These are phyloP conservation scores for Chlamydomonas urium DNA, from an alignment of 139 green algal genomes.

Conservation along the genomic window DNA sequence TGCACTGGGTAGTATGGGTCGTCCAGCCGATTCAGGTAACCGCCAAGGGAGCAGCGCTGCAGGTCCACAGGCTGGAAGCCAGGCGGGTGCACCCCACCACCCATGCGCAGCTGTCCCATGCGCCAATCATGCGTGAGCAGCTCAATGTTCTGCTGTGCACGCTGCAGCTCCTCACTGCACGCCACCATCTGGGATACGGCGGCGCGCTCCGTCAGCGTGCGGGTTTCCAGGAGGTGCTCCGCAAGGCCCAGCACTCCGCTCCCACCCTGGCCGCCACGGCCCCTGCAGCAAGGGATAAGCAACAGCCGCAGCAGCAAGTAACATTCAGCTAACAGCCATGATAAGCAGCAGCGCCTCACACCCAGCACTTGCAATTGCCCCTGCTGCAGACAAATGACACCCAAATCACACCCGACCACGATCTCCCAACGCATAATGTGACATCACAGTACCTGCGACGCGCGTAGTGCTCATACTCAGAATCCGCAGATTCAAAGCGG, in stretches of 20 bases:
- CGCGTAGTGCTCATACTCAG: no score
- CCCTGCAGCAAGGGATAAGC: no score
- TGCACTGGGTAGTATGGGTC: no score
- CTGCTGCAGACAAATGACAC: no score
- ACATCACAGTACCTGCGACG: no score
- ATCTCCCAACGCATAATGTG: no score
- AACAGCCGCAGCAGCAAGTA: no score
- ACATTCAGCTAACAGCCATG: no score
- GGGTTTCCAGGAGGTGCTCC: background rate
- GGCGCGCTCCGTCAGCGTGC: background rate
- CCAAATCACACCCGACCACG: no score
- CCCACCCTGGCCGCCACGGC: background rate
- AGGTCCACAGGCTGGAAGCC: constrained; percentile 5
- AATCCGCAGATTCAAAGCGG: no score
- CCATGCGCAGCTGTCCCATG: constrained; percentile 11
- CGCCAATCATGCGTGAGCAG: constrained; percentile 16
- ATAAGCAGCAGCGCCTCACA: no score
- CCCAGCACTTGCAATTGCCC: no score
- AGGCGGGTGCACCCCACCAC: background rate
- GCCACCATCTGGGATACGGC: background rate
- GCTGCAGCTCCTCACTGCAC: constrained; percentile 4
- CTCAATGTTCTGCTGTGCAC: constrained; percentile 9
- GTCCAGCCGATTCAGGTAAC: constrained; percentile 5
- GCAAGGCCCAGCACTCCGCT: background rate
- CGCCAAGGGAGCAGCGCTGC: constrained; percentile 3